Evolutionary conservation across 371 early-diverging fungal species (phyloP).

Genomic region (Chytridium lagenaria): DNA sequence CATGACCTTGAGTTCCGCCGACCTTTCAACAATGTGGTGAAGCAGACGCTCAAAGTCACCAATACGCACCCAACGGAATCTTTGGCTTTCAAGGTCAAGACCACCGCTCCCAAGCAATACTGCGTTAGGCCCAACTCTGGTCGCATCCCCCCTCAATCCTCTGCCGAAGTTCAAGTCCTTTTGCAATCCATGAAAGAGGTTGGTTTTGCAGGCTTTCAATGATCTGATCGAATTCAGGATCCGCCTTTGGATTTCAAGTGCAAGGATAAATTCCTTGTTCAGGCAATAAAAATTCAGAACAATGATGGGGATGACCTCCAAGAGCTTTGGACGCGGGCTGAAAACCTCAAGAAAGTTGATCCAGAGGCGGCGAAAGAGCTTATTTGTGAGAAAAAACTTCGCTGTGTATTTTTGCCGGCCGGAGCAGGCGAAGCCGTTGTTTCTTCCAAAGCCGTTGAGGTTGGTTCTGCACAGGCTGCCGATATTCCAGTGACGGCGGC

Average conservation of each 20-base stretch:
- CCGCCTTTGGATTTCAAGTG: constrained; percentile 80
- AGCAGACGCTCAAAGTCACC: constrained; percentile 65
- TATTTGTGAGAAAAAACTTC: constrained; percentile 53
- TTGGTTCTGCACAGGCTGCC: constrained; percentile 9
- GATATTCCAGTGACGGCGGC: constrained; percentile 6
- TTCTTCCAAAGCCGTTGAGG: background rate
- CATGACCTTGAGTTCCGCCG: constrained; percentile 57
- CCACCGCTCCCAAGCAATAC: constrained; percentile 98
- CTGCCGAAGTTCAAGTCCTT: constrained; percentile 82
- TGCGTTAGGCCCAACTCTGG: constrained; percentile 94
- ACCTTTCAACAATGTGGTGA: constrained; percentile 74
- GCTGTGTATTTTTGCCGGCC: constrained; percentile 41
- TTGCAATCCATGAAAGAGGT: constrained; percentile 86
- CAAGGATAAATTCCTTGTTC: constrained; percentile 95
- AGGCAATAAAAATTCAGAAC: constrained; percentile 71
- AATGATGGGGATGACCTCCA: constrained; percentile 40
- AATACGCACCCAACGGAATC: constrained; percentile 71
- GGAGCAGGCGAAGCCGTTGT: constrained; percentile 8
- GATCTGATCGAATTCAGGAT: constrained; percentile 44
- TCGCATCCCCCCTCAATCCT: constrained; percentile 67
- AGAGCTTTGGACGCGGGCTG: constrained; percentile 56
- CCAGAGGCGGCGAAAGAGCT: constrained; percentile 40
- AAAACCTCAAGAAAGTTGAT: constrained; percentile 44
- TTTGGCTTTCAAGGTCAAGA: constrained; percentile 93
- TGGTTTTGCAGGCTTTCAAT: background rate